Conservation (phyloP, 2,329 filamentous ascomycete genomes). For the Trichoderma pleuroti region DNA sequence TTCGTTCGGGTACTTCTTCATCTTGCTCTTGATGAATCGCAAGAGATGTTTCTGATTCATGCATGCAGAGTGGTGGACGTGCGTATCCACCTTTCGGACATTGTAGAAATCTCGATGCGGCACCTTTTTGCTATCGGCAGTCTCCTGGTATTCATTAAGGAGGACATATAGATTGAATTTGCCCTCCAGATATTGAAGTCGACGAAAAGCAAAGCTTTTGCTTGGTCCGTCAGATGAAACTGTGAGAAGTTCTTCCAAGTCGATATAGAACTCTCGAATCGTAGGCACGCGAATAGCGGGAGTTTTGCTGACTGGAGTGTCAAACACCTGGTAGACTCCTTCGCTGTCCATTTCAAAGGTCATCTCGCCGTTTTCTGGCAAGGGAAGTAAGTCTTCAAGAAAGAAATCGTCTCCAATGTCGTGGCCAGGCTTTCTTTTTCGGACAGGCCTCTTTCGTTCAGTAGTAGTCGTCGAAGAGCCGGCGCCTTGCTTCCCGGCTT, state of each 20-base stretch:
- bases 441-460: constrained; percentile 46
- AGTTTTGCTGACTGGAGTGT: constrained; percentile 64
- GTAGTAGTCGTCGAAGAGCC: constrained; percentile 23
- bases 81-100: constrained; percentile 95
- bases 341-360: constrained; percentile 78
- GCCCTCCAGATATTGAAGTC: constrained; percentile 91
- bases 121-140: constrained; percentile 95
- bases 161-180: constrained; percentile 95
- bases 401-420: constrained; percentile 74
- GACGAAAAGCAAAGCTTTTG: constrained; percentile 94
- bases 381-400: constrained; percentile 70
- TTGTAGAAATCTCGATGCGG: constrained; percentile 99
- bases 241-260: constrained; percentile 79
- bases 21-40: constrained; percentile 99
- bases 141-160: constrained; percentile 95
- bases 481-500: neutral
- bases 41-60: constrained; percentile 99
- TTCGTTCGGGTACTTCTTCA: constrained; percentile 97
- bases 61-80: constrained; percentile 97
- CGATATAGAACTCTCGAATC: constrained; percentile 92
- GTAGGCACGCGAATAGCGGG: constrained; percentile 88
- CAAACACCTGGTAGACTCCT: constrained; percentile 90
- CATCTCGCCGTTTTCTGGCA: constrained; percentile 68
- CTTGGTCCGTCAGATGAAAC: constrained; percentile 91
- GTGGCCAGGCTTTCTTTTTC: constrained; percentile 58